Base-by-base conservation (phyloP, 2,329 filamentous ascomycete species). In the Seiridium cupressi region DNA sequence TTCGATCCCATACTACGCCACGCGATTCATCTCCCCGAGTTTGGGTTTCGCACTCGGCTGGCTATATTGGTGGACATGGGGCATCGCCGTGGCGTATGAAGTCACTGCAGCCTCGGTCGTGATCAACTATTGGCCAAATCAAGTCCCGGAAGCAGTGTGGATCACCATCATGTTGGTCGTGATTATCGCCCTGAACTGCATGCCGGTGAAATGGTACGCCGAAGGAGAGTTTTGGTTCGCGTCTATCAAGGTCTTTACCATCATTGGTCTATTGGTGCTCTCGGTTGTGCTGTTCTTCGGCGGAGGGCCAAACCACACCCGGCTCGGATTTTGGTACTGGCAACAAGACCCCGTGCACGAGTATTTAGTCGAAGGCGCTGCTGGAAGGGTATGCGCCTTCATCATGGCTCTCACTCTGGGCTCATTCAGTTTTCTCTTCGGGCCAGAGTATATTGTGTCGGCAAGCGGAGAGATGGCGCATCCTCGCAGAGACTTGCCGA, bases 171-270 rank as follows among this genome's bases (percentile, higher is more conserved):
- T 79, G n/a, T 63, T 76, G 4, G 61, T 74, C 63, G 70, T 77
- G 2, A 73, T 80, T 9, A 62, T 79, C 5, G 46, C 73, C 4
- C 66, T 78, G 35, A 81, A 78, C 60, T 73, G 72, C 62, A 72
- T 74, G 58, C 73, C 76, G 1, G 78, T 81, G 3, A 65, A 67
- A 4, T 69, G 77, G 60, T 84, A 81, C 60, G 82, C 81, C 2
- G 81, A 84, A 65, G 73, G 77, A 1, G 82, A 84, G 65, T 84
- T 82, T 66, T 78, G 75, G 68, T 80, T 82, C 55, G 76, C 79
- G 4, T 69, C 74, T 0, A 70, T 83, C 63, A 84, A 84, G 66
- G 74, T 84, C 44, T 71, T 81, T 7, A 74, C 77, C 11, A 82
- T 84, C 44, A 65, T 80, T 26, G 78, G 79, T 7, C 72, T 84